A percentile compares a stretch with the other conserved stretches of the same genome.
Evolutionary conservation across 2,329 filamentous ascomycete genomes (phyloP).

Genomic region (Aaosphaeria arxii): DNA sequence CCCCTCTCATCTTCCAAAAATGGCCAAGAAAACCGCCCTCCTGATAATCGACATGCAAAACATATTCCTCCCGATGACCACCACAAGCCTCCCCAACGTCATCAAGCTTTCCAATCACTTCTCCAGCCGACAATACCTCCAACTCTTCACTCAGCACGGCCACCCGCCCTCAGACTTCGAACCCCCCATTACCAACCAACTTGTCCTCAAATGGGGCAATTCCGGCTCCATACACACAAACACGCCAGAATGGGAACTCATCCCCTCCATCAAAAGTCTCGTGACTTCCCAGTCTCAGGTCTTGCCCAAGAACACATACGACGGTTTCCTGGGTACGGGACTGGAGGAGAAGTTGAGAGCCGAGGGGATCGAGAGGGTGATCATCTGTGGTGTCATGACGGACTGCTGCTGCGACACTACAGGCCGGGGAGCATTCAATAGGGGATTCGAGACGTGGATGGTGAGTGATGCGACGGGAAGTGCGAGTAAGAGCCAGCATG

Average conservation of each 20-base stretch:
- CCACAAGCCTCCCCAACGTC: conserved; percentile 20
- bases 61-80: conserved; percentile 27
- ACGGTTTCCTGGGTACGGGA: conserved; percentile 36
- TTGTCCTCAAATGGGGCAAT: conserved; percentile 40
- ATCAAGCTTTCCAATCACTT: conserved; percentile 17
- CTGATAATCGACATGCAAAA: conserved; percentile 44
- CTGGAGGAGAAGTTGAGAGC: conserved; percentile 23
- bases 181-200: conserved; percentile 21
- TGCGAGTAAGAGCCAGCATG: conserved; percentile 33
- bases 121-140: conserved; percentile 20
- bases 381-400: conserved; percentile 44
- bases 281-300: conserved; percentile 8
- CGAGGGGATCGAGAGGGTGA: conserved; percentile 24
- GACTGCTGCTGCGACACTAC: conserved; percentile 43
- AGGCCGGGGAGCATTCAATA: conserved; percentile 37
- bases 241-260: conserved; percentile 30
- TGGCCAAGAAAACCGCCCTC: conserved; percentile 31
- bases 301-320: conserved; percentile 42
- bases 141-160: conserved; percentile 18
- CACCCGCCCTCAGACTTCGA: conserved; percentile 22
- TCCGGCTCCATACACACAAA: conserved; percentile 30
- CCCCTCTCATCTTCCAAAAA: not conserved
- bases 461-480: conserved; percentile 39
- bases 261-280: conserved; percentile 18
- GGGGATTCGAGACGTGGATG: conserved; percentile 42